phyloP scores from a whole-genome alignment of 129 eudicot genomes.

The Centaurea solstitialis region DNA sequence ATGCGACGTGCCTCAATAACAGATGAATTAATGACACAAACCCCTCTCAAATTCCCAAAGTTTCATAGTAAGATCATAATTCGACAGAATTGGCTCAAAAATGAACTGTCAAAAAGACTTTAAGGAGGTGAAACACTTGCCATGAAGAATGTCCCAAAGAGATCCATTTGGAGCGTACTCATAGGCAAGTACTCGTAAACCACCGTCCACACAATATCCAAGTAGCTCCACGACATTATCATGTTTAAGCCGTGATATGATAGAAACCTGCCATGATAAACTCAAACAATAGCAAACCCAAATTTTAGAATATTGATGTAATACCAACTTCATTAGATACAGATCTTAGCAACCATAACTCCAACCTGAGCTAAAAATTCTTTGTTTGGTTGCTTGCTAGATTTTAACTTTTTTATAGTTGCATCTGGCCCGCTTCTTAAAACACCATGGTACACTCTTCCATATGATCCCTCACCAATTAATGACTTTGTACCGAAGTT shows the following conservation, averaged over 20 bases:
- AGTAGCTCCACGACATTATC: constrained; percentile 59
- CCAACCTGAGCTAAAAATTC: constrained; percentile 63
- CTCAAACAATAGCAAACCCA: neutral
- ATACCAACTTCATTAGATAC: neutral
- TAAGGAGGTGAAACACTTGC: constrained; percentile 23
- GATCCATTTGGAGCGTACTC: constrained; percentile 76
- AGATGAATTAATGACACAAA: neutral
- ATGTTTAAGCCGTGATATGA: constrained; percentile 59
- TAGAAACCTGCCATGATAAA: constrained; percentile 47
- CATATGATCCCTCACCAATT: constrained; percentile 68
- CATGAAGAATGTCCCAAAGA: constrained; percentile 77
- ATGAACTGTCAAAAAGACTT: neutral
- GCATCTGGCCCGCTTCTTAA: constrained; percentile 59
- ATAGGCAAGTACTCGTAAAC: constrained; percentile 58
- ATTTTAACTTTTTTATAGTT: constrained; percentile 52
- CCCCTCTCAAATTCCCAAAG: neutral
- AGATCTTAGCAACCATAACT: neutral
- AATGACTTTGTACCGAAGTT: constrained; percentile 56
- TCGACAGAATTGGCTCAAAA: neutral
- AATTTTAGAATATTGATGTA: neutral
- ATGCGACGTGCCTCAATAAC: no score
- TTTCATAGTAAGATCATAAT: neutral
- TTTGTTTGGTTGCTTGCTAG: constrained; percentile 53
- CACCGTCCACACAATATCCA: constrained; percentile 66
- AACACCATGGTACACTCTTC: constrained; percentile 63